These are phyloP conservation scores for Leptographium galeiforme DNA, from an alignment of 2,329 filamentous ascomycete genomes.

Conservation along the genomic window DNA sequence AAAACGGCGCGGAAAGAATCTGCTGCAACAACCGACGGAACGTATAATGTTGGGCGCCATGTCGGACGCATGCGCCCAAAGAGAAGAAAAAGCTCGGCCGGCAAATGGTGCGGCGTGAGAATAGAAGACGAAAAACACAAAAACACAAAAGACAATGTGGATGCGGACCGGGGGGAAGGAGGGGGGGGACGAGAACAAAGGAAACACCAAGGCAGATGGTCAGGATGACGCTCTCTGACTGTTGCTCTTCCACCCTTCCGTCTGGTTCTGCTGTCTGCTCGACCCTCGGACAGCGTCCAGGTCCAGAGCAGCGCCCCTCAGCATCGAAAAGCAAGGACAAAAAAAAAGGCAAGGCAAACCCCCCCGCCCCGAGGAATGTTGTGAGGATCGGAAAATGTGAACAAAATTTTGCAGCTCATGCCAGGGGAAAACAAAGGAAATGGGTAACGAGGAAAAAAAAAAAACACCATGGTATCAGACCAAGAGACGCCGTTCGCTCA, in stretches of 20 bases:
- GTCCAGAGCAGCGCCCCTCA: no score
- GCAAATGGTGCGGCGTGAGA: background rate
- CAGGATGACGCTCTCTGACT: background rate
- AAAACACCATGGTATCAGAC: constrained; percentile 10
- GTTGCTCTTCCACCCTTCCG: background rate
- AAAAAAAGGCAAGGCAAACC: constrained; percentile 4
- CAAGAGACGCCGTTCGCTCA: constrained; percentile 7
- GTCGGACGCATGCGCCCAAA: background rate
- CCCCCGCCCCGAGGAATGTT: constrained; percentile 7
- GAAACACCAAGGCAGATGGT: background rate
- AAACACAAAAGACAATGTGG: background rate
- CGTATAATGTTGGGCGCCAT: background rate
- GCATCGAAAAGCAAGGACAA: background rate
- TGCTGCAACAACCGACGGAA: background rate
- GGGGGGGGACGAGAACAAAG: background rate
- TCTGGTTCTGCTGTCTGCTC: background rate
- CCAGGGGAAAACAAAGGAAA: background rate
- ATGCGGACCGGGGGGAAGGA: background rate
- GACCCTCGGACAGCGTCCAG: no score
- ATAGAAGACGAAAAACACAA: background rate
- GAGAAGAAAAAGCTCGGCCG: background rate
- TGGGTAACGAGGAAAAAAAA: background rate
- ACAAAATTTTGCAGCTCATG: constrained; percentile 1
- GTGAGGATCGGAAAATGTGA: background rate
- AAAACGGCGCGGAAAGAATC: background rate